phyloP scores from a whole-genome alignment of 75 land plant genomes.

The Cunninghamia lanceolata region DNA sequence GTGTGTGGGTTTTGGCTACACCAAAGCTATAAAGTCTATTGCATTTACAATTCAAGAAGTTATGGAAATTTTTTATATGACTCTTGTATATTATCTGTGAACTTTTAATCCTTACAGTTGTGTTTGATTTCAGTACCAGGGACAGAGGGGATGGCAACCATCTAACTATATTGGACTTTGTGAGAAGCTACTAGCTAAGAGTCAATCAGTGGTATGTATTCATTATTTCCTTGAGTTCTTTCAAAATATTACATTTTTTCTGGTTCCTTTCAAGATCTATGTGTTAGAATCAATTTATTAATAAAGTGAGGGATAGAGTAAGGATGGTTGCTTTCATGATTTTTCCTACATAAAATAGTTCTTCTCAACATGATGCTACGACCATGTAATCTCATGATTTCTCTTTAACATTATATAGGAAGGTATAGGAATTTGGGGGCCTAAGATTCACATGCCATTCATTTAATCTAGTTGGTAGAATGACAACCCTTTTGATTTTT shows the following conservation, averaged over 20 bases:
- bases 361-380: not conserved
- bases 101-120: not conserved
- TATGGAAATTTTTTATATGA: not conserved
- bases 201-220: slow-evolving; percentile 87
- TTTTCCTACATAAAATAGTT: not conserved
- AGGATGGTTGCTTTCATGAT: not conserved
- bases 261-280: not conserved
- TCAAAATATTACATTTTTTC: not conserved
- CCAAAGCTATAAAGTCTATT: not conserved
- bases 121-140: slow-evolving; percentile 74
- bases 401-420: not conserved
- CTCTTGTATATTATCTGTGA: not conserved
- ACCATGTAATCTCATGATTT: not conserved
- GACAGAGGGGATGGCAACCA: slow-evolving; percentile 81
- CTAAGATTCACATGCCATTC: not conserved
- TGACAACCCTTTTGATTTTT: not conserved
- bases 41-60: not conserved
- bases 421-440: not conserved
- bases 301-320: not conserved
- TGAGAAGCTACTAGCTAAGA: slow-evolving; percentile 85
- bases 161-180: slow-evolving; percentile 78
- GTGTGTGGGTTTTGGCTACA: not conserved
- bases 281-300: not conserved
- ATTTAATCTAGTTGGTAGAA: not conserved
- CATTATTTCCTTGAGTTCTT: not conserved